Evolutionary conservation across 1,139 yeast genomes (phyloP), one percentile per base, ranked within the genome.

Genomic region (Zygosaccharomyces sapae): DNA sequence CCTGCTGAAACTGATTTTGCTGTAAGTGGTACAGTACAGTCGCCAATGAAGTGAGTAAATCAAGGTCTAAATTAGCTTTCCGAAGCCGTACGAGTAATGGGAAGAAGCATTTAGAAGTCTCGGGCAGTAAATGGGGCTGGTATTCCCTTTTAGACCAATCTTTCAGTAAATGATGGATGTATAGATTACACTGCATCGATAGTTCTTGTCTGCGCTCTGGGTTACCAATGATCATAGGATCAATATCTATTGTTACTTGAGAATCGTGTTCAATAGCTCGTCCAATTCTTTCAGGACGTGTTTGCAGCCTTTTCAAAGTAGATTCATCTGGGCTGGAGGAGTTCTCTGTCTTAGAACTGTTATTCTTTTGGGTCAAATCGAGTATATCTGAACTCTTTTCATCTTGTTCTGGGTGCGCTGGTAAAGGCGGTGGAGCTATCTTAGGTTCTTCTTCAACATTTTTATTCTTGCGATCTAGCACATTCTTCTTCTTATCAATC

Each of bases 11-110:
- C 31, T 83, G 73, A 13, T 67, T 62, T 8, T 68, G 63, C 64
- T 88, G 95, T 19, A 86, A 46, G 56, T 83, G 74, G 58, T 75
- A 73, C 5, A 83, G 59, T 1, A 85, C 76, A 0, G 88, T 82
- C 1, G 81, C 71, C 18, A 88, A 65, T 0, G 86, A 77, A 0
- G 76, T 75, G 37, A 81, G 64, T 63, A 83, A 67, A 22, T 71
- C 76, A 4, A 63, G 64, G 0, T 68, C 58, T 1, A 87, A 61
- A 16, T 68, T 70, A 19, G 69, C 62, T 41, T 74, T 72, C 5
- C 92, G 71, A 18, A 88, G 70, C 52, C 75, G 73, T 44, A 80
- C 77, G 31, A 88, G 67, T 34, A 88, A 66, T 24, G 83, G 80
- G 31, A 82, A 77, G 38, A 87, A 59, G 55, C 81, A 79, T 44